Conservation (phyloP, 2,329 filamentous ascomycete species). For the Juglanconis sp. region DNA sequence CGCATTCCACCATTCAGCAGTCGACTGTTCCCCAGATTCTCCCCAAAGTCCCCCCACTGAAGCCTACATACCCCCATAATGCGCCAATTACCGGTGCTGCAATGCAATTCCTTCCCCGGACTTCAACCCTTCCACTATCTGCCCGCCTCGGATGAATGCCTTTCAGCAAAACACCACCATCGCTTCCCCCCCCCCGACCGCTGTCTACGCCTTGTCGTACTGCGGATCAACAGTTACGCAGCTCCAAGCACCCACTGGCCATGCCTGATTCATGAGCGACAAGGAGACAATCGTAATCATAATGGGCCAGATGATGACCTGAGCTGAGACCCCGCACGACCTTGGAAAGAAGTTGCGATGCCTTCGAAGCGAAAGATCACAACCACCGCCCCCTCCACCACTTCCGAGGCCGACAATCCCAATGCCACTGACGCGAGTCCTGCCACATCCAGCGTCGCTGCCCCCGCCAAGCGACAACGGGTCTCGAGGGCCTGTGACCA, state of each 20-base stretch:
- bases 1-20: neutral
- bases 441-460: conserved; percentile 9
- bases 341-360: conserved; percentile 27
- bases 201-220: neutral
- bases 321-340: conserved; percentile 21
- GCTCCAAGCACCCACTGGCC: neutral
- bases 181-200: neutral
- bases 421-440: conserved; percentile 11
- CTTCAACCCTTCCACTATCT: neutral
- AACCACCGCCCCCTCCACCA: conserved; percentile 12
- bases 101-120: neutral
- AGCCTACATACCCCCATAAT: neutral
- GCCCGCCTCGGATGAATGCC: neutral
- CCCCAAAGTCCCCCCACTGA: neutral
- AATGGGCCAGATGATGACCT: conserved; percentile 25
- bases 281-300: conserved; percentile 14
- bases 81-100: too few relatives aligned
- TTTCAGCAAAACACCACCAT: neutral
- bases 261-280: neutral
- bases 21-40: conserved; percentile 6
- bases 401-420: conserved; percentile 22
- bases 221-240: neutral
- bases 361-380: conserved; percentile 35
- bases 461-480: conserved; percentile 55
- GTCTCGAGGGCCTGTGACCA: conserved; percentile 69